phyloP scores from a whole-genome alignment of 495 filamentous ascomycete species.

The Cryomyces antarcticus region DNA sequence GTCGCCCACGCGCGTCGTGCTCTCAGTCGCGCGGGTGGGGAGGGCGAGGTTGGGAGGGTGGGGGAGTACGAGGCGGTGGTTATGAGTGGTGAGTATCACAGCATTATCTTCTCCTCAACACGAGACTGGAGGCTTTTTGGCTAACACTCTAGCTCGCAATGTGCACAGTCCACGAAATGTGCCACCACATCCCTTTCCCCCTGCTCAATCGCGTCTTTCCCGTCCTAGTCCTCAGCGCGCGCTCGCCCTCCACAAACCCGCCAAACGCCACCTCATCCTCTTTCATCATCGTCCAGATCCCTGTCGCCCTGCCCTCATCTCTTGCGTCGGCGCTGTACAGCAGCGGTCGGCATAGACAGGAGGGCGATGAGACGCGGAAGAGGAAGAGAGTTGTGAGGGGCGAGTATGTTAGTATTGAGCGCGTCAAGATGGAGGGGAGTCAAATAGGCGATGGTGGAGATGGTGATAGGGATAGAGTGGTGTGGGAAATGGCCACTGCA shows the following conservation, averaged over 20 bases:
- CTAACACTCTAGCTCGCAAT: not conserved
- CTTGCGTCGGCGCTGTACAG: constrained; percentile 22
- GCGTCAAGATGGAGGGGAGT: constrained; percentile 19
- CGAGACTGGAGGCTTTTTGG: not conserved
- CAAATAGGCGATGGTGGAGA: not conserved
- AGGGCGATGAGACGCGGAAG: constrained; percentile 1
- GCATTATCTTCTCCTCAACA: not conserved
- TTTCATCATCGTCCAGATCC: constrained; percentile 14
- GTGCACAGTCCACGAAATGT: constrained; percentile 23
- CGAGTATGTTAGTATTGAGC: constrained; percentile 37
- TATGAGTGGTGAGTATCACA: constrained; percentile 25
- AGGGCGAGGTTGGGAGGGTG: constrained; percentile 17
- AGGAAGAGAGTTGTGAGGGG: constrained; percentile 9
- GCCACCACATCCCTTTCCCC: constrained; percentile 26
- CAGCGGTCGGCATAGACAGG: constrained; percentile 1
- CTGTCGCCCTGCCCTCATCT: constrained; percentile 23
- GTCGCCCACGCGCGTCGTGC: too few relatives aligned
- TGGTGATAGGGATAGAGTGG: constrained; percentile 21
- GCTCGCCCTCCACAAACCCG: not conserved
- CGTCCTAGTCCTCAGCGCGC: constrained; percentile 26
- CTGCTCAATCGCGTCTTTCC: constrained; percentile 36
- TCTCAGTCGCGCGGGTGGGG: not conserved
- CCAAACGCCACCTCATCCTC: constrained; percentile 2
- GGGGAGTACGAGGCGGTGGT: constrained; percentile 28
- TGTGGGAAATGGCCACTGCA: constrained; percentile 48